Base-by-base conservation (phyloP, 805 yeast species). In the Yamadazyma laniorum region DNA sequence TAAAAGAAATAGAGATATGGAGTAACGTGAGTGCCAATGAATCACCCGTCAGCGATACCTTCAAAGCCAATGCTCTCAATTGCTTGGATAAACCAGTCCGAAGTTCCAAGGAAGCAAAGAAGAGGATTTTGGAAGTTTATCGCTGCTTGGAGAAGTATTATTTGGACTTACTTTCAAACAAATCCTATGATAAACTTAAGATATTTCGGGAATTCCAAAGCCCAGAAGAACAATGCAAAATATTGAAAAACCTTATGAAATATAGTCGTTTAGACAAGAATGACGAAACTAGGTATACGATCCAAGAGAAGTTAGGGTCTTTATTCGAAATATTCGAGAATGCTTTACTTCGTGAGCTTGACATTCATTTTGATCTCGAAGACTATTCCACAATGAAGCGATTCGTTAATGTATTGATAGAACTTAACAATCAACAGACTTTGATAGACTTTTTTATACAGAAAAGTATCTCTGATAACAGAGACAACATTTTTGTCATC, bases 331-430 rank as follows among this genome's bases (percentile, higher is more conserved):
- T 85, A 14, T 85, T 87, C 53, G 82, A 83, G 28, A 82, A 75
- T 53, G 85, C 93, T 0, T 70, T 84, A 6, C 55, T 86, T 12
- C 59, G 78, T 32, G 95, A 87, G 53, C 69, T 85, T 42, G 90
- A 84, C 35, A 58, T 70, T 21, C 80, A 74, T 44, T 71, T 73
- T 42, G 77, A 73, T 30, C 52, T 67, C 2, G 60, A 67, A 30
- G 77, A 80, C 27, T 75, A 59, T 45, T 56, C 50, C 3, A 56
- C 58, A 15, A 67, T 75, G 11, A 53, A 53, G 18, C 40, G 50
- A 18, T 69, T 65, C 44, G 69, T 67, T 4, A 38, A 51, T 29
- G 64, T 69, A 12, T 48, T 69, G 43, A 53, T 60, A 6, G 59
- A 55, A 15, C 52, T 69, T 40, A 54, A 61, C 14, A 69, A 67